Base-by-base conservation (phyloP, 208 protist genomes). In the Herpetomonas samuelpessoai region DNA sequence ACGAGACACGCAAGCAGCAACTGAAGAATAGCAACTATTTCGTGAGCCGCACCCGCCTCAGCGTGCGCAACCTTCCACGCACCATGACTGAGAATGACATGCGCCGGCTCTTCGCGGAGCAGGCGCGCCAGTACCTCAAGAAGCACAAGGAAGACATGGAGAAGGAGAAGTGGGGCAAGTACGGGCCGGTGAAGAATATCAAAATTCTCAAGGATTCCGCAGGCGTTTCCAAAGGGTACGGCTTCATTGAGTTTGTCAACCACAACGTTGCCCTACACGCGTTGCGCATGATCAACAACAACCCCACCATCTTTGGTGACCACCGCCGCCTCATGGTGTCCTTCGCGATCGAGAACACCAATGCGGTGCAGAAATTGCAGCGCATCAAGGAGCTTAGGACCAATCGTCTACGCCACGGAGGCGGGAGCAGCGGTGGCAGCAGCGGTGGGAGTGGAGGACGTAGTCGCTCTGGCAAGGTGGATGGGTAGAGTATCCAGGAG, bases 211-310 rank as follows among this genome's bases (percentile, higher is more conserved):
- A 74, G 59, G 88, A 97, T 67, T 76, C 79, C n/a, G 84, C 76
- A 9, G 89, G 85, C 30, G 71, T 81, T 21, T 92, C 83, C n/a
- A 83, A 79, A 28, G 91, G 93, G 9, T 96, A 94, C 66, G 93
- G 86, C 19, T 97, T 97, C 55, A 74, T 97, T 12, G 91, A 97
- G 75, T 97, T 95, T 73, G 71, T 86, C 24, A 94, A 97, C 39
- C 91, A 97, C 76, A 82, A 85, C 61, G 74, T 92, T 12, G 91
- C 94, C n/a, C 74, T 97, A n/a, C 60, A 79, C 62, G 66, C 69
- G 22, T 65, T 97, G 50, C 81, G 90, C 14, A 75, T 71, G 53
- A 53, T 97, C 10, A 97, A 97, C 71, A 97, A 97, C 72, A 97
- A 97, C 67, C 94, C 94, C 1, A 96, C 78, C 16, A 21, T 97